Base-by-base conservation (phyloP, 129 eudicot genomes). In the Pulicaria dysenterica region DNA sequence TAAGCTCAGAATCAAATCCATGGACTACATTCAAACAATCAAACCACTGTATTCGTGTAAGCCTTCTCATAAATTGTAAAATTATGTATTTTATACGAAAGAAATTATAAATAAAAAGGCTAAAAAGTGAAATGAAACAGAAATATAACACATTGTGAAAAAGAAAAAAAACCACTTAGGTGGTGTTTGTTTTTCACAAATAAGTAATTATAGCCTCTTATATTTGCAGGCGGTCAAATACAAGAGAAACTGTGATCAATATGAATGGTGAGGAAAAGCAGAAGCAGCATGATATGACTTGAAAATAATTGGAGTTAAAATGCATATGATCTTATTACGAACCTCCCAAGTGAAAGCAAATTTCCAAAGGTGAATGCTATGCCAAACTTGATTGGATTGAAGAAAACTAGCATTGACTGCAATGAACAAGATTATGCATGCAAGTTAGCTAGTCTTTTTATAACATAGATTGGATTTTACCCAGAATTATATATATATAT, bases 291-390 rank as follows among this genome's bases (percentile, higher is more conserved):
- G 38, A 24, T 31, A 70, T 19, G 65, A 71, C 12, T 13, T 56
- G 13, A 70, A 55, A 12, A 48, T 61, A 40, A 49, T 44, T 39
- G 61, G 60, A 45, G 36, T 56, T 36, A 58, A 5, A 79, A 45
- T 51, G 34, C 36, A 60, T 39, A 14, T 75, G 51, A 74, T 70
- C 31, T 13, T 15, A 73, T 67, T 44, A 80, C 91, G 73, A 69
- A 95, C 99, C 99, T 95, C 74, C 99, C 99, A 70, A 95, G 95
- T 50, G 99, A 87, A 75, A 95, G 99, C 83, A 95, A 71, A 84
- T 95, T 95, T 79, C 99, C 99, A 64, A 95, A 82, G 50, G 99
- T 88, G 85, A 95, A 95, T 19, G 96, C 87, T 78, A 95, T 64
- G 64, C 96, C 99, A 81, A 95, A 95, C 87, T 95, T 95, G 79